Conservation (phyloP, 2,329 filamentous ascomycete species). For the Apiospora kogelbergensis region DNA sequence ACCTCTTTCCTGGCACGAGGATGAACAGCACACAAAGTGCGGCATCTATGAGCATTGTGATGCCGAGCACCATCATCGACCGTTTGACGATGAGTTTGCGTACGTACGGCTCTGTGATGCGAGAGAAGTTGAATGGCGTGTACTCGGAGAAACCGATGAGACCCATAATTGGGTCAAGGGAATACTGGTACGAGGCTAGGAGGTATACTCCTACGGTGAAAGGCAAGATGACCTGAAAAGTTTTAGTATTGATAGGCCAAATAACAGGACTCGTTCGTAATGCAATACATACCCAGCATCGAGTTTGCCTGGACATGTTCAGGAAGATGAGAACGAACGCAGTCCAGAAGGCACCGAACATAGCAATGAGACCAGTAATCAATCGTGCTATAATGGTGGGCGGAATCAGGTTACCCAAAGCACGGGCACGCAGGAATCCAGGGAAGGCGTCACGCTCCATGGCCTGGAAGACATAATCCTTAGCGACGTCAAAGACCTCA, state of each 20-base stretch:
- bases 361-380: constrained; percentile 78
- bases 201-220: constrained; percentile 91
- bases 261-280: background rate
- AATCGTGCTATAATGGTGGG: constrained; percentile 84
- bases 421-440: constrained; percentile 91
- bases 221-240: constrained; percentile 68
- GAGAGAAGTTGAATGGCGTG: constrained; percentile 88
- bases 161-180: constrained; percentile 87
- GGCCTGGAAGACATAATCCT: constrained; percentile 99
- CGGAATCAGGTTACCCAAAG: constrained; percentile 91
- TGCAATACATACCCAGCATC: constrained; percentile 74
- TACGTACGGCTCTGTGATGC: constrained; percentile 88
- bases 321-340: constrained; percentile 93
- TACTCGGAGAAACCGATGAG: constrained; percentile 93
- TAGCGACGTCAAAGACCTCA: constrained; percentile 94
- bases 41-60: constrained; percentile 75
- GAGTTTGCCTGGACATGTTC: constrained; percentile 68
- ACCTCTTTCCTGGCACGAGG: constrained; percentile 84
- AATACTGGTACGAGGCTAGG: constrained; percentile 90
- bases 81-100: constrained; percentile 82
- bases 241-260: background rate
- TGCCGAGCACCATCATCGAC: constrained; percentile 74
- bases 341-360: constrained; percentile 94
- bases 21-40: constrained; percentile 90
- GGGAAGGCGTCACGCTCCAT: constrained; percentile 99